Evolutionary conservation across 2,329 filamentous ascomycete species (phyloP).

Genomic region (Drechslerella coelobrocha): DNA sequence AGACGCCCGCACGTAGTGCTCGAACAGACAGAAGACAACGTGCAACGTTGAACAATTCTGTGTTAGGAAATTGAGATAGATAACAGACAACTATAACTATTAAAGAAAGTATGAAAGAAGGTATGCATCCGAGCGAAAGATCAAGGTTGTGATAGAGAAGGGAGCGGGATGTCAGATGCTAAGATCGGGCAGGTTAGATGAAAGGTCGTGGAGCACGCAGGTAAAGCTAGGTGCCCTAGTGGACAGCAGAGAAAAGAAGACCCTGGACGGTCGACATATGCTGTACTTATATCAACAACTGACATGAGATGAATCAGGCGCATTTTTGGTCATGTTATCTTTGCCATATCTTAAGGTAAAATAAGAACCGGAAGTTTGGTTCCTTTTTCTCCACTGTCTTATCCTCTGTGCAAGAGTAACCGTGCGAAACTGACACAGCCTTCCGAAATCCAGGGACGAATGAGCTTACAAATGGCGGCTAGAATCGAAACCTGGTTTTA

Average conservation of each 20-base stretch:
- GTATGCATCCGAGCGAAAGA: background rate
- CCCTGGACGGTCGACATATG: background rate
- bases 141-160: conserved; percentile 4
- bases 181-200: conserved; percentile 25
- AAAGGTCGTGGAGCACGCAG: conserved; percentile 20
- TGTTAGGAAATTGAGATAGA: conserved; percentile 15
- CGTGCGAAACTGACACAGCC: conserved; percentile 9
- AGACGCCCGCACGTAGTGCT: too few relatives aligned
- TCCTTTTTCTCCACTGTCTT: background rate
- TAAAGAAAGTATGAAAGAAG: conserved; percentile 23
- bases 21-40: too few relatives aligned
- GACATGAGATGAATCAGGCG: conserved; percentile 8
- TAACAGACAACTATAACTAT: conserved; percentile 13
- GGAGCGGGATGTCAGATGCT: conserved; percentile 10
- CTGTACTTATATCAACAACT: conserved; percentile 24
- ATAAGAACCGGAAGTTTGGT: background rate
- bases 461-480: background rate
- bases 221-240: conserved; percentile 22
- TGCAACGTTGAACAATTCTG: background rate
- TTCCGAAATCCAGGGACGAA: conserved; percentile 5
- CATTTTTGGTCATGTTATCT: too few relatives aligned
- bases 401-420: conserved; percentile 10
- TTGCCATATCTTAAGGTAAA: background rate
- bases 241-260: background rate
- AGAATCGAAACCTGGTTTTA: conserved; percentile 4